Percentiles rank a stretch among this genome's conserved stretches.
Evolutionary conservation across 164 flowering plant genomes (phyloP).

Genomic region (Tetracentron sinense): DNA sequence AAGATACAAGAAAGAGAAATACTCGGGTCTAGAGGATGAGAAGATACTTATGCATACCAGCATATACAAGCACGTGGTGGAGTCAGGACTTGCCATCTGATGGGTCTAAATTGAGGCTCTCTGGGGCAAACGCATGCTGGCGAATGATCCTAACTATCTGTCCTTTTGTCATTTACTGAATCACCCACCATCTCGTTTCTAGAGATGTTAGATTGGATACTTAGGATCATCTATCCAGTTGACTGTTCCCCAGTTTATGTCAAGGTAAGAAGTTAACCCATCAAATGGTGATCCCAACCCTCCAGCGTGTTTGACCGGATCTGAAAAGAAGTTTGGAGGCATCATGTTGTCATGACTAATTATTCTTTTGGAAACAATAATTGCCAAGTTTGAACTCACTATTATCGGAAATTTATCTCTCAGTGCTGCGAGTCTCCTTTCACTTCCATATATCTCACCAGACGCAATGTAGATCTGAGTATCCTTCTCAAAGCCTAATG

Average conservation of each 20-base stretch:
- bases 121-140: not conserved
- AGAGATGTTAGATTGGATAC: not conserved
- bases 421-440: slow-evolving; percentile 66
- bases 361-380: too few species aligned
- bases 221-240: not conserved
- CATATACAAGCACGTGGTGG: not conserved
- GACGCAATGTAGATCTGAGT: slow-evolving; percentile 93
- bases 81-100: not conserved
- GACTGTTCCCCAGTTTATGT: not conserved
- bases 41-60: too few species aligned
- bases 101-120: not conserved
- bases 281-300: not conserved
- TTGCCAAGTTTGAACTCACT: slow-evolving; percentile 45
- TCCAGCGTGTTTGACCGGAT: too few species aligned
- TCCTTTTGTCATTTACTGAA: not conserved
- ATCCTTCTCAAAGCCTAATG: slow-evolving; percentile 65
- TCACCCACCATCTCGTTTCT: not conserved
- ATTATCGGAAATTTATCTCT: slow-evolving; percentile 71
- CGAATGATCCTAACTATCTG: not conserved
- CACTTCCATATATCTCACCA: slow-evolving; percentile 95
- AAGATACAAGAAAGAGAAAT: too few species aligned
- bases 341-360: too few species aligned
- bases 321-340: too few species aligned
- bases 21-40: too few species aligned
- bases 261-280: not conserved